Evolutionary conservation across 1,284 basidiomycete species (phyloP), one percentile per base, ranked within the genome.

Genomic region (Ceratobasidium sp.): DNA sequence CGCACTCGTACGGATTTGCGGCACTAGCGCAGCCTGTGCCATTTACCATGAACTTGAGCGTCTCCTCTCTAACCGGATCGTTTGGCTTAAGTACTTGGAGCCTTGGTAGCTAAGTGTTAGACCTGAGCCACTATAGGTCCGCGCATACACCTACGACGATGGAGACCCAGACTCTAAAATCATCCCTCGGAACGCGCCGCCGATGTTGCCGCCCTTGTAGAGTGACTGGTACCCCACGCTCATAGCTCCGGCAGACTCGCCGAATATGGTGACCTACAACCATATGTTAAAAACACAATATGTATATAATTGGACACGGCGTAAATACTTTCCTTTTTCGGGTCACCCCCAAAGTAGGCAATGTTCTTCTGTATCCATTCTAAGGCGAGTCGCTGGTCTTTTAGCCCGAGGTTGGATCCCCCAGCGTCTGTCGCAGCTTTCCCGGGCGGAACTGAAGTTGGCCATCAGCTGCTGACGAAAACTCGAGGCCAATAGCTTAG

Each of bases 351-450:
- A 77, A 89, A 89, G 0, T 82, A 82, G 49, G 81, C 81, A 72
- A 89, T 86, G 79, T 89, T 85, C 77, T 85, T 75, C 40, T 86
- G 84, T 0, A 89, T 85, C 88, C 88, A 89, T 78, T 87, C 81
- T 6, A 90, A 82, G 0, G 85, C 87, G 23, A 86, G 82, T 4
- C 84, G 82, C 77, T 88, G 86, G 80, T 89, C 88, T 58, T 81
- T 80, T 39, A 86, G 73, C n/a, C 86, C 86, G 26, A 85, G 81
- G 69, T 86, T 86, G 28, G 82, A 83, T 3, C 84, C 84, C 1
- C 81, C 80, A 68, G 83, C 82, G 42, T 81, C 81, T 0, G 82
- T 83, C 3, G 83, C 81, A 33, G 84, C 84, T 12, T 84, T 66
- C 79, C 80, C 51, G 80, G 82, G 78, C 39, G 56, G 15, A 58